These are phyloP conservation scores for Entomophthora muscae DNA, from an alignment of 371 early-diverging fungal species.

Conservation along the genomic window DNA sequence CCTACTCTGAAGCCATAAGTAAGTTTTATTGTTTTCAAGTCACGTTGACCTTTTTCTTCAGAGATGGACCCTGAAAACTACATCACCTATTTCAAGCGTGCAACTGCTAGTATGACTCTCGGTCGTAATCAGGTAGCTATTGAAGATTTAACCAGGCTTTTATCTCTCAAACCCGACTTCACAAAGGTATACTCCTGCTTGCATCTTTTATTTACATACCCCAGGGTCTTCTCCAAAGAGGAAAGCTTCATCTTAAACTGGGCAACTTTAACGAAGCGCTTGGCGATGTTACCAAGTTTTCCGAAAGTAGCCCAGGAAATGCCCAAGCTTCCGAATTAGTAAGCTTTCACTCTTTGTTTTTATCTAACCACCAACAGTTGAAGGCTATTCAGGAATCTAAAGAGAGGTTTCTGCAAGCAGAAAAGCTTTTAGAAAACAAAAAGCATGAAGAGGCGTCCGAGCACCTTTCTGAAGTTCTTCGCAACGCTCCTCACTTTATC, in stretches of 20 bases:
- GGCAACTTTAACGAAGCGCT: slow-evolving; percentile 45
- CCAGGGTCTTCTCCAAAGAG: slow-evolving; percentile 64
- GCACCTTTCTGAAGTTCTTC: slow-evolving; percentile 29
- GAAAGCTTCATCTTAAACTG: slow-evolving; percentile 45
- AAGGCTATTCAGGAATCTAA: slow-evolving; percentile 21
- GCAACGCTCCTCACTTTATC: slow-evolving; percentile 31
- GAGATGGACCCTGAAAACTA: slow-evolving; percentile 61
- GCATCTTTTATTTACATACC: slow-evolving; percentile 20
- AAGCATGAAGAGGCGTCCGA: slow-evolving; percentile 43
- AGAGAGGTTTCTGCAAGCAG: slow-evolving; percentile 17
- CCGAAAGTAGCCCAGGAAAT: slow-evolving; percentile 19
- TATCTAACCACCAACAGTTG: background rate
- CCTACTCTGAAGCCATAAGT: slow-evolving; percentile 6
- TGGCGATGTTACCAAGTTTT: slow-evolving; percentile 24
- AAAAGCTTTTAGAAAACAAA: slow-evolving; percentile 19
- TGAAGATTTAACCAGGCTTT: slow-evolving; percentile 55
- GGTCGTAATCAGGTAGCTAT: slow-evolving; percentile 52
- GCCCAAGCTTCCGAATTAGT: slow-evolving; percentile 20
- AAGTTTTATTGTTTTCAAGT: background rate
- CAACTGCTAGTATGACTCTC: slow-evolving; percentile 60
- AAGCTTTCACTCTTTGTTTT: slow-evolving; percentile 2
- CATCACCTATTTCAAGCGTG: slow-evolving; percentile 63
- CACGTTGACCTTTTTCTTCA: slow-evolving; percentile 11
- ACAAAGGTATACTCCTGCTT: slow-evolving; percentile 21
- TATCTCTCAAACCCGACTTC: slow-evolving; percentile 64